A percentile compares a stretch with the other conserved stretches of the same genome.
Conservation (phyloP, 352 stramenopile genomes). For the Phytophthora fragariae region DNA sequence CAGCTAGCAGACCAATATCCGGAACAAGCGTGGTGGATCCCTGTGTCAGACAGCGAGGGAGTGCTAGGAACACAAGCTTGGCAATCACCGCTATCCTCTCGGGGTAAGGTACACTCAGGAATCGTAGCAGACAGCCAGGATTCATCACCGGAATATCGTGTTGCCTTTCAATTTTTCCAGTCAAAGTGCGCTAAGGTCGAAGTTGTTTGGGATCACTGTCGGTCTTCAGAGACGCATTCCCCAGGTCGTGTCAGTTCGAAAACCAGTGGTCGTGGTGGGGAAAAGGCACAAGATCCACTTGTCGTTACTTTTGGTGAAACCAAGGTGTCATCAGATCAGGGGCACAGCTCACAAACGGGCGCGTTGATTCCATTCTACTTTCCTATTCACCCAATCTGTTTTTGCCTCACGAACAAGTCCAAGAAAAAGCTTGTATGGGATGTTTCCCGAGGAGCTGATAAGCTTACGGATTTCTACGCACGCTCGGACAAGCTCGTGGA, state of each 20-base stretch:
- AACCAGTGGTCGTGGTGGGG: neutral
- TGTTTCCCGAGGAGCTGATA: constrained; percentile 65
- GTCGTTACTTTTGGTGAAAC: neutral
- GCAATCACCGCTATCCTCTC: constrained; percentile 4
- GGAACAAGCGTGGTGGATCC: constrained; percentile 54
- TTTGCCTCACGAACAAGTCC: constrained; percentile 74
- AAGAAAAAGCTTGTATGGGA: constrained; percentile 77
- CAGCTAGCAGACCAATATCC: constrained; percentile 62
- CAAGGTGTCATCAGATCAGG: constrained; percentile 8
- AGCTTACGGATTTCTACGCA: constrained; percentile 73
- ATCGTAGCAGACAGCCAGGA: neutral
- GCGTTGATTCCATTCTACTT: constrained; percentile 74
- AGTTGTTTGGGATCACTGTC: constrained; percentile 66
- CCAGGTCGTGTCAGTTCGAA: neutral
- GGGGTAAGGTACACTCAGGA: constrained; percentile 12
- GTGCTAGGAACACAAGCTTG: constrained; percentile 7
- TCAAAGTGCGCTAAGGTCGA: constrained; percentile 70
- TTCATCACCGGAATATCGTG: constrained; percentile 41
- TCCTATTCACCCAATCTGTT: constrained; percentile 77
- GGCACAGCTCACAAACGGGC: neutral
- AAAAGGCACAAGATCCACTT: neutral
- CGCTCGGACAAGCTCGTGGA: constrained; percentile 74
- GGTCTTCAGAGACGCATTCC: constrained; percentile 4
- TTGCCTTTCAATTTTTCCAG: constrained; percentile 75
- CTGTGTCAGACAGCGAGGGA: constrained; percentile 22